These are phyloP conservation scores for Tricholoma matsutake DNA, from an alignment of 768 basidiomycete species.

Conservation along the genomic window DNA sequence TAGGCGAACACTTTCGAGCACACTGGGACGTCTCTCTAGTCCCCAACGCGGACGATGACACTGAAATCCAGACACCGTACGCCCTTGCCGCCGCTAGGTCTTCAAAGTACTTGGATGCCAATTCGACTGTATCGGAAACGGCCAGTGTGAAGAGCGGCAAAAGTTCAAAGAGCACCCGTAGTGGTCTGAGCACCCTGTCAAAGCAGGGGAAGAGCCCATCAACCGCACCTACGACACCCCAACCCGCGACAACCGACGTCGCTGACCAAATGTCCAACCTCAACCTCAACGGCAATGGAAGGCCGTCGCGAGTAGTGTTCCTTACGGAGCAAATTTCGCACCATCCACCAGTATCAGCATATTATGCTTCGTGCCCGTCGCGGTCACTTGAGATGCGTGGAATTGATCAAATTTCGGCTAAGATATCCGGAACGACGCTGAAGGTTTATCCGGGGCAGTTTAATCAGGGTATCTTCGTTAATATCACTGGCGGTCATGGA, in stretches of 20 bases:
- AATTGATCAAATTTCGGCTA: conserved; percentile 91
- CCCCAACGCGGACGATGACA: conserved; percentile 45
- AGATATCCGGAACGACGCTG: conserved; percentile 83
- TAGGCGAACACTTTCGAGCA: conserved; percentile 86
- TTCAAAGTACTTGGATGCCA: conserved; percentile 16
- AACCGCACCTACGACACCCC: conserved; percentile 54
- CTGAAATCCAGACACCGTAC: conserved; percentile 43
- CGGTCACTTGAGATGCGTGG: conserved; percentile 71
- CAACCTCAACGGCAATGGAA: conserved; percentile 36
- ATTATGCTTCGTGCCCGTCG: conserved; percentile 72
- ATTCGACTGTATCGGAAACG: conserved; percentile 40
- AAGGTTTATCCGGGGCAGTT: conserved; percentile 78
- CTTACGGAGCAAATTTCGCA: conserved; percentile 95
- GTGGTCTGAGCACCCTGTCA: conserved; percentile 53
- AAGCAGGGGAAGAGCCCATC: conserved; percentile 50
- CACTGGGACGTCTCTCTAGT: conserved; percentile 82
- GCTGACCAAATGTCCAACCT: conserved; percentile 61
- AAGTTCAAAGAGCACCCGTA: conserved; percentile 60
- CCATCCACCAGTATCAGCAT: conserved; percentile 93
- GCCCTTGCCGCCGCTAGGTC: conserved; percentile 34
- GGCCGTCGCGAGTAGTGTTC: conserved; percentile 58
- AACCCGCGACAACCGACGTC: conserved; percentile 35
- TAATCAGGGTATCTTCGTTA: conserved; percentile 88
- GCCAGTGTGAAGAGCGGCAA: conserved; percentile 56
- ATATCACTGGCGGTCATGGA: conserved; percentile 68